phyloP scores from a whole-genome alignment of 306 rosid species.

The Castanea mollissima region DNA sequence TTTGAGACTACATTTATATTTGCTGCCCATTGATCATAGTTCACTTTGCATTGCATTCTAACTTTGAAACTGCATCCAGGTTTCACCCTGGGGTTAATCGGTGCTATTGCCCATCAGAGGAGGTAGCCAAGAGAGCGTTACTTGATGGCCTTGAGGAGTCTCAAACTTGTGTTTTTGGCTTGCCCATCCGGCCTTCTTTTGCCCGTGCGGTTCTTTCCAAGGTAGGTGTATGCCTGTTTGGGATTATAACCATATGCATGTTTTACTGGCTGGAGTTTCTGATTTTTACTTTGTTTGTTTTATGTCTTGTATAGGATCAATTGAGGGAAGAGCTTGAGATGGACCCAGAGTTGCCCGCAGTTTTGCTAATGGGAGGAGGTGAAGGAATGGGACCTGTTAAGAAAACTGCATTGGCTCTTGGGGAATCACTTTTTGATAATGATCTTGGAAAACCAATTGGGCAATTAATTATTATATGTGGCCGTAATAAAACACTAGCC shows the following conservation, averaged over 20 bases:
- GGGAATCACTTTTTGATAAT: slow-evolving; percentile 63
- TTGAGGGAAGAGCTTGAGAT: slow-evolving; percentile 79
- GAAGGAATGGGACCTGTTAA: slow-evolving; percentile 99
- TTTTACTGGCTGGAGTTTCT: slow-evolving; percentile 6
- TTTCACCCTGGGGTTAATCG: slow-evolving; percentile 94
- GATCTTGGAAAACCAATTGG: slow-evolving; percentile 70
- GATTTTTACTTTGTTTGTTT: neutral
- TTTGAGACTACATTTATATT: neutral
- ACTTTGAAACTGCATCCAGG: slow-evolving; percentile 46
- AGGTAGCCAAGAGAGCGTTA: slow-evolving; percentile 79
- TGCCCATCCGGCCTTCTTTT: slow-evolving; percentile 94
- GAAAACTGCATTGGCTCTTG: slow-evolving; percentile 94
- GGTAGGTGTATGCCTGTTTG: slow-evolving; percentile 37
- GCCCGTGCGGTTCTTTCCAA: slow-evolving; percentile 82
- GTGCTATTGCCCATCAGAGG: slow-evolving; percentile 88
- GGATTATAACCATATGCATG: neutral
- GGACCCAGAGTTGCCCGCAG: slow-evolving; percentile 85
- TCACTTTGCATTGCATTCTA: slow-evolving; percentile 6
- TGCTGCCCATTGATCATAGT: neutral
- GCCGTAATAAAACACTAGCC: slow-evolving; percentile 69
- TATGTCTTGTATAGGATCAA: slow-evolving; percentile 53
- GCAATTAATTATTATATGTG: slow-evolving; percentile 77
- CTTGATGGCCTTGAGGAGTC: slow-evolving; percentile 78
- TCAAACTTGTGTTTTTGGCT: slow-evolving; percentile 66
- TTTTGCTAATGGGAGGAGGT: slow-evolving; percentile 96